These are phyloP conservation scores for Gynochthodes officinalis DNA, from an alignment of 257 asterid genomes.

Conservation along the genomic window DNA sequence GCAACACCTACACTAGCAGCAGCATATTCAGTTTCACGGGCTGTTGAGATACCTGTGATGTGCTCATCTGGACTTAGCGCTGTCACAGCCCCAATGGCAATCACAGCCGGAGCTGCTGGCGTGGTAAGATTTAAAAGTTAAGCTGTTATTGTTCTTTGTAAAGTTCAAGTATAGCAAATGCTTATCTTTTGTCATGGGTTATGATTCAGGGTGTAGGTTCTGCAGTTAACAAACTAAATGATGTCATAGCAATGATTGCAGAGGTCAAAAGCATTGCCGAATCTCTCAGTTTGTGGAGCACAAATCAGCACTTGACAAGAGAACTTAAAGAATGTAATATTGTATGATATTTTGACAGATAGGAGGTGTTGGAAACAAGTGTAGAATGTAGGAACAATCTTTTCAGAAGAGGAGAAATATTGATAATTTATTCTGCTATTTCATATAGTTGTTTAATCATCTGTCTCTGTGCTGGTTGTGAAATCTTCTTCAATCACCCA, in stretches of 20 bases:
- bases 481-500: not conserved
- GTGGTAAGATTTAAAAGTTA: constrained; percentile 44
- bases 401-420: not conserved
- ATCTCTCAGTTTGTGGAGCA: constrained; percentile 40
- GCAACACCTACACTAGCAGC: constrained; percentile 92
- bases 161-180: not conserved
- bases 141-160: not conserved
- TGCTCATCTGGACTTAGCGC: constrained; percentile 89
- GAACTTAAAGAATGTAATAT: constrained; percentile 34
- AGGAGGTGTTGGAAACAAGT: not conserved
- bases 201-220: constrained; percentile 83
- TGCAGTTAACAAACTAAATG: constrained; percentile 85
- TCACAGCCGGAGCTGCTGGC: constrained; percentile 88
- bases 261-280: constrained; percentile 69
- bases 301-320: constrained; percentile 24
- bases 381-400: not conserved
- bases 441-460: not conserved
- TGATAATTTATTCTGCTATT: not conserved
- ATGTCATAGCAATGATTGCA: constrained; percentile 88
- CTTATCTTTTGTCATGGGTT: not conserved
- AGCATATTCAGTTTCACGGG: constrained; percentile 80
- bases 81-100: constrained; percentile 91
- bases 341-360: not conserved
- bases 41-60: constrained; percentile 75
- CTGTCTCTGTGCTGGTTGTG: not conserved